Evolutionary conservation across 805 yeast genomes (phyloP).

Genomic region (Hanseniaspora clermontiae): DNA sequence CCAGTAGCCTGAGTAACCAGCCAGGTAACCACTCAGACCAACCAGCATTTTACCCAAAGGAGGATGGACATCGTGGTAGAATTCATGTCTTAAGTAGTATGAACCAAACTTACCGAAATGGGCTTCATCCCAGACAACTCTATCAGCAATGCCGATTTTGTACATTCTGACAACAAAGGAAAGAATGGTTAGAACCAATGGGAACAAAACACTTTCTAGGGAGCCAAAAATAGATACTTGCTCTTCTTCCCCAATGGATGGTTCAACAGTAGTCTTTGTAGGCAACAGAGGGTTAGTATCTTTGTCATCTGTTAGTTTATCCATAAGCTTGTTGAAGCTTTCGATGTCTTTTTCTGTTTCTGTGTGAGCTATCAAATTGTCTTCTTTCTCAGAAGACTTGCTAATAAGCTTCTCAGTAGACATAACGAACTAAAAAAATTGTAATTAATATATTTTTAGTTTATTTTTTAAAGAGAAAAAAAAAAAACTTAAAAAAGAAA

Average conservation of each 20-base stretch:
- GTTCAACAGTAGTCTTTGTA: slow-evolving; percentile 11
- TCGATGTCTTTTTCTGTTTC: slow-evolving; percentile 9
- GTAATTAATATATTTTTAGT: neutral
- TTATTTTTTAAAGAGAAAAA: too few species aligned
- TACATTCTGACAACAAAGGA: slow-evolving; percentile 48
- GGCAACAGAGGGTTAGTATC: neutral
- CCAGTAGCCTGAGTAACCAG: slow-evolving; percentile 74
- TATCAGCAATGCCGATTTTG: slow-evolving; percentile 41
- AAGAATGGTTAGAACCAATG: slow-evolving; percentile 33
- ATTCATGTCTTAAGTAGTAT: slow-evolving; percentile 62
- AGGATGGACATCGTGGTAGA: slow-evolving; percentile 79
- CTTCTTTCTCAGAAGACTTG: neutral
- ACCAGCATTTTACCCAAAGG: slow-evolving; percentile 74
- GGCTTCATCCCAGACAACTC: slow-evolving; percentile 82
- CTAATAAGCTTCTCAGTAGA: neutral
- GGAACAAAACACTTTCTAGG: slow-evolving; percentile 31
- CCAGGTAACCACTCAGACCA: slow-evolving; percentile 64
- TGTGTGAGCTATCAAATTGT: neutral
- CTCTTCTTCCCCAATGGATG: slow-evolving; percentile 18
- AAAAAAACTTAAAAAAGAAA: neutral
- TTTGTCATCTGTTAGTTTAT: slow-evolving; percentile 3
- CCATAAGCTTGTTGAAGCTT: slow-evolving; percentile 6
- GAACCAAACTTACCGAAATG: slow-evolving; percentile 83
- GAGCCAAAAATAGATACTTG: slow-evolving; percentile 11
- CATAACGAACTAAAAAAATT: neutral